Evolutionary conservation across 179 eudicot species (phyloP).

Genomic region (Spergularia azorica): DNA sequence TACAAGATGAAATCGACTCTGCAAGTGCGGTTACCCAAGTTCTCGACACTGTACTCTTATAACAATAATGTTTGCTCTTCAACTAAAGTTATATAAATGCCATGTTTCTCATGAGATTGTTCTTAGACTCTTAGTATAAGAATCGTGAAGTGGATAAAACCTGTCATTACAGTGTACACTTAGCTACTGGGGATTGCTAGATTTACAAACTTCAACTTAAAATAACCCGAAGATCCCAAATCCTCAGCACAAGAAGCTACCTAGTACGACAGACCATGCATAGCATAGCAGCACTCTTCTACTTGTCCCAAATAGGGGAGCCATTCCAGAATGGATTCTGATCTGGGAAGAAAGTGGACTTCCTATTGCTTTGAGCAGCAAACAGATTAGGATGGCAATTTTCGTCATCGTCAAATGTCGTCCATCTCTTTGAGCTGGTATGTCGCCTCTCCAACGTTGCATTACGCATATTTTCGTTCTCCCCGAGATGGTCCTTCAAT

Average conservation of each 20-base stretch:
- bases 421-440: conserved; percentile 54
- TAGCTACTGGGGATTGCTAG: not conserved
- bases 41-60: not conserved
- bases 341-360: conserved; percentile 13
- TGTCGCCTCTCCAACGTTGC: conserved; percentile 44
- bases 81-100: not conserved
- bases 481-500: conserved; percentile 67
- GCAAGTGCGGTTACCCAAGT: conserved; percentile 8
- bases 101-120: not conserved
- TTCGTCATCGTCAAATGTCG: conserved; percentile 71
- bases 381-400: conserved; percentile 73
- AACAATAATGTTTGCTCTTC: conserved; percentile 14
- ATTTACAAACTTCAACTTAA: not conserved
- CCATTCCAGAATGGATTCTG: conserved; percentile 35
- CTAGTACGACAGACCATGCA: not conserved
- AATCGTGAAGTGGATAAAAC: not conserved
- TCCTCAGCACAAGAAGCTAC: not conserved
- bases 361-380: conserved; percentile 31
- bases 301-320: not conserved
- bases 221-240: not conserved
- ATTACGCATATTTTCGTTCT: conserved; percentile 41
- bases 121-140: not conserved
- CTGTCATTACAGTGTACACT: not conserved
- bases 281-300: not conserved
- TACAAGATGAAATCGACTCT: conserved; percentile 12